These are phyloP conservation scores for Helianthus tuberosus DNA, from an alignment of 129 eudicot species.

Conservation along the genomic window DNA sequence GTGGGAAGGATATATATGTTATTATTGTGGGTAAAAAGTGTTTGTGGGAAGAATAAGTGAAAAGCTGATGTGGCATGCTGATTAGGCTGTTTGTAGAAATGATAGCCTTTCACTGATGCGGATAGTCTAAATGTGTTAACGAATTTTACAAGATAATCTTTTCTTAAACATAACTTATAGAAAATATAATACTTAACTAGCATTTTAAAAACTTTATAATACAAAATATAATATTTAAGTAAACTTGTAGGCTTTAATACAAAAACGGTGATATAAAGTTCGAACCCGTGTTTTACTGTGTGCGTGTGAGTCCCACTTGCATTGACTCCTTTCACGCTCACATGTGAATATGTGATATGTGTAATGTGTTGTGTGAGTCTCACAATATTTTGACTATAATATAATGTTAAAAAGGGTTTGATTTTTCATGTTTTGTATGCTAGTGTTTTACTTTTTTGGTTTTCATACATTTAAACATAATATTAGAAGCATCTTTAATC, in stretches of 20 bases:
- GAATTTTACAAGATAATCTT: too few relatives aligned
- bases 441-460: neutral
- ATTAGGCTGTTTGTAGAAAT: too few relatives aligned
- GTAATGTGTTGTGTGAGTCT: neutral
- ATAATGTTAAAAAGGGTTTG: neutral
- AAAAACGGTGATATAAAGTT: neutral
- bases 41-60: too few relatives aligned
- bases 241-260: neutral
- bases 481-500: neutral
- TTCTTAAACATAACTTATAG: too few relatives aligned
- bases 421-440: neutral
- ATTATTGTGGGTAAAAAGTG: too few relatives aligned
- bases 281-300: conserved; percentile 8
- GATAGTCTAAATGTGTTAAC: too few relatives aligned
- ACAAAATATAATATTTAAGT: neutral
- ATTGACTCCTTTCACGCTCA: neutral
- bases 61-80: too few relatives aligned
- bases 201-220: too few relatives aligned
- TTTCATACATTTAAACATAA: neutral
- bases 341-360: neutral
- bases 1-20: too few relatives aligned
- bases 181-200: too few relatives aligned
- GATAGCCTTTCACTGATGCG: too few relatives aligned
- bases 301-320: conserved; percentile 13
- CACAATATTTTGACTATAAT: conserved; percentile 1